These are phyloP conservation scores for Crithidia expoeki DNA, from an alignment of 208 protist species.

Conservation along the genomic window DNA sequence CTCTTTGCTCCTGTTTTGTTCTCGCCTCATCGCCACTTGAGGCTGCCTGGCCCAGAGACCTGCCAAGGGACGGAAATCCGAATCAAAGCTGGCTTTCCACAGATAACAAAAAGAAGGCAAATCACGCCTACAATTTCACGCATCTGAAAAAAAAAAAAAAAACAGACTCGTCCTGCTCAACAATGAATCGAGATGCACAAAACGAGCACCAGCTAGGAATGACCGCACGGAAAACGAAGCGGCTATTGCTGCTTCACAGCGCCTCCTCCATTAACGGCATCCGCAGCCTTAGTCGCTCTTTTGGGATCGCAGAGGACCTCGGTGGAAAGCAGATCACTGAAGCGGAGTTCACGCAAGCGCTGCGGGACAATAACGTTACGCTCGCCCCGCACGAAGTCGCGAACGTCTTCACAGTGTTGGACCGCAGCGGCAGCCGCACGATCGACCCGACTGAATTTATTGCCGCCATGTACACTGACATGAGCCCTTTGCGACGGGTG, in stretches of 20 bases:
- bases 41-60: too few relatives aligned
- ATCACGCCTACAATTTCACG: too few relatives aligned
- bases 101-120: too few relatives aligned
- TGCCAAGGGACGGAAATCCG: too few relatives aligned
- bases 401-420: constrained; percentile 60
- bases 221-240: constrained; percentile 47
- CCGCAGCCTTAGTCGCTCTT: constrained; percentile 70
- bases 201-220: constrained; percentile 26
- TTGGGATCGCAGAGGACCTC: constrained; percentile 70
- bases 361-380: constrained; percentile 49
- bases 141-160: too few relatives aligned
- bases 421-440: constrained; percentile 50
- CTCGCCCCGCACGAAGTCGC: constrained; percentile 62
- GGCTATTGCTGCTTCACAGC: constrained; percentile 52
- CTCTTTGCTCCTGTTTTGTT: too few relatives aligned
- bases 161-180: not conserved
- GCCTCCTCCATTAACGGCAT: constrained; percentile 68
- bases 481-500: constrained; percentile 53
- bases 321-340: constrained; percentile 46
- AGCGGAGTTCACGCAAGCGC: constrained; percentile 39
- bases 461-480: constrained; percentile 53
- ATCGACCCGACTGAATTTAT: constrained; percentile 82
- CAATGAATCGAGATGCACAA: constrained; percentile 24
- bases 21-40: too few relatives aligned
- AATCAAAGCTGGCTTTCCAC: too few relatives aligned